Evolutionary conservation across 257 asterid species (phyloP).

Genomic region (Hygrophila difformis): DNA sequence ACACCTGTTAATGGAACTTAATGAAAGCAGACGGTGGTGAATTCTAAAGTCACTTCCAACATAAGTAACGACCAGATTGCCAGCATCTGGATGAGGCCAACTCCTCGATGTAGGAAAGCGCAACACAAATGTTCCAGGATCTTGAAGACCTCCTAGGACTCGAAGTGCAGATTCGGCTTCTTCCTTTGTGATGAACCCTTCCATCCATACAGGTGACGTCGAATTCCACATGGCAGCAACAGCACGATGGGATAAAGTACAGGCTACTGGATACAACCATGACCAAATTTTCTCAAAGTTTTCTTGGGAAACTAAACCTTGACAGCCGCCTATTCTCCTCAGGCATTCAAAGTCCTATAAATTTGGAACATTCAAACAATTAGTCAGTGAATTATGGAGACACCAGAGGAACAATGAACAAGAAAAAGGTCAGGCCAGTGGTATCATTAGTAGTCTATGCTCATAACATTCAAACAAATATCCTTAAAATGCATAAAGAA

Average conservation of each 20-base stretch:
- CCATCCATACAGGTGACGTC: slow-evolving; percentile 62
- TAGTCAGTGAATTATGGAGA: too few species aligned
- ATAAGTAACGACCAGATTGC: slow-evolving; percentile 67
- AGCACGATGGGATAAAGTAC: slow-evolving; percentile 47
- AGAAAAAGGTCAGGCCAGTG: too few species aligned
- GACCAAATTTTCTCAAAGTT: slow-evolving; percentile 84
- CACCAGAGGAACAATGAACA: too few species aligned
- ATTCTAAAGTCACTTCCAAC: slow-evolving; percentile 56
- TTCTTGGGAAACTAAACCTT: slow-evolving; percentile 55
- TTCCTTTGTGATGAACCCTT: slow-evolving; percentile 86
- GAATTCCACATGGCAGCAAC: slow-evolving; percentile 56
- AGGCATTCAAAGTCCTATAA: slow-evolving; percentile 70
- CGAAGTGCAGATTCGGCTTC: slow-evolving; percentile 73
- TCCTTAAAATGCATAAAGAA: too few species aligned
- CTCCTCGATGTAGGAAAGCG: slow-evolving; percentile 87
- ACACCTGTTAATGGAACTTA: slow-evolving; percentile 49
- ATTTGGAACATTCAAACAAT: background rate
- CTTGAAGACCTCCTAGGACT: slow-evolving; percentile 40
- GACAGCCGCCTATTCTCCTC: slow-evolving; percentile 61
- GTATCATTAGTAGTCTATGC: too few species aligned
- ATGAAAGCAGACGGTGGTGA: slow-evolving; percentile 62
- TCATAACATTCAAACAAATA: too few species aligned
- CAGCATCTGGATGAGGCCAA: slow-evolving; percentile 99
- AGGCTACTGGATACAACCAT: slow-evolving; percentile 89
- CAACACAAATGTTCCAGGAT: slow-evolving; percentile 72